Base-by-base conservation (phyloP, 139 green algal species). In the Tetradesmus obliquus region DNA sequence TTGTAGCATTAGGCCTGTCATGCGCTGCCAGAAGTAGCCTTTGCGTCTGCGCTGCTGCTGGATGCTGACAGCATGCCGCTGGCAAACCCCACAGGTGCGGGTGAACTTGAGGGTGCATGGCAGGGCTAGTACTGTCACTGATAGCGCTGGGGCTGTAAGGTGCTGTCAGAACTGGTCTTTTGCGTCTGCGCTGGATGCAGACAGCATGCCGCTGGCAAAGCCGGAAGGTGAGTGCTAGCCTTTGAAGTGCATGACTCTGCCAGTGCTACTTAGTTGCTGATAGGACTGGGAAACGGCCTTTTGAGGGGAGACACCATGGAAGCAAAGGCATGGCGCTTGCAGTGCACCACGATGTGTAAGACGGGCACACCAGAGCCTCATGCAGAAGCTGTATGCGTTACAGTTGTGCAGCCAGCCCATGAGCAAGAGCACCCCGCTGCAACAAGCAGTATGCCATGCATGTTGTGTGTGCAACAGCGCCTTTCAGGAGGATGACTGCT, bases 21-120 rank as follows among this genome's bases (percentile, higher is more conserved):
- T n/a, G n/a, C n/a, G n/a, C n/a, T n/a, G n/a, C n/a, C n/a, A n/a
- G n/a, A n/a, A n/a, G n/a, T n/a, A n/a, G n/a, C 83, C 15, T 96
- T 96, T 79, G 90, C 66, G 0, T 69, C 92, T n/a, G 93, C 94
- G 3, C 81, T 95, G 54, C 85, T 95, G 90, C 54, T 95, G 71
- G 93, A 95, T 80, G 84, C 87, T 55, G 93, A 95, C 80, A 92
- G 71, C 81, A 51, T 95, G 71, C 93, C 93, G 13, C 62, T 94
- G 8, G 22, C 74, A 6, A 83, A 91, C 76, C 88, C 88, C 51
- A 57, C 71, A 84, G 79, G 76, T 91, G 69, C 91, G 92, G 71
- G 88, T 32, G 60, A 72, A 72, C 60, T 60, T 91, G 51, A 60
- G 91, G 86, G 66, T 93, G 60, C 79, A 93, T 45, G 32, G 32